These are phyloP conservation scores for Hypsizygus marmoreus DNA, from an alignment of 768 basidiomycete genomes.

Conservation along the genomic window DNA sequence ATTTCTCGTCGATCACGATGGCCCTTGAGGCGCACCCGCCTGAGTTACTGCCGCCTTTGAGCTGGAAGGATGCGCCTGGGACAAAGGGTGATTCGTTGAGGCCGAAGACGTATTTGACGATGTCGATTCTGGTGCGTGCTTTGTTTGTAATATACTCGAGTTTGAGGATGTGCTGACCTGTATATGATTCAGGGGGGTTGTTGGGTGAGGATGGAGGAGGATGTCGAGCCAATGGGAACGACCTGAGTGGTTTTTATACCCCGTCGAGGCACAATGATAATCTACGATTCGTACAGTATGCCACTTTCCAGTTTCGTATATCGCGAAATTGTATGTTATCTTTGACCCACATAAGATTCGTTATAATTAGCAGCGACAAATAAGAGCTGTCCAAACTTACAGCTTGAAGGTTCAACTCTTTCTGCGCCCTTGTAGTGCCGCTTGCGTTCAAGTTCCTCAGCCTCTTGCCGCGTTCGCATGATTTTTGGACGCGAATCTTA, in stretches of 20 bases:
- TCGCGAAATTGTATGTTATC: too few relatives aligned
- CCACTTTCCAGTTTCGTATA: too few relatives aligned
- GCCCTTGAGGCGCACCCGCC: conserved; percentile 43
- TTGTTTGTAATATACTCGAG: neutral
- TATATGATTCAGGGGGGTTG: conserved; percentile 26
- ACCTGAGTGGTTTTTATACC: conserved; percentile 1
- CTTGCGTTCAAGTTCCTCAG: too few relatives aligned
- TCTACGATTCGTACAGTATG: too few relatives aligned
- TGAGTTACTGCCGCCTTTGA: conserved; percentile 39
- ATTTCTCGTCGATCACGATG: conserved; percentile 38
- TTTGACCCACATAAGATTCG: conserved; percentile 1
- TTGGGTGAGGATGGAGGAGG: conserved; percentile 31
- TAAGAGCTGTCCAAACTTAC: too few relatives aligned
- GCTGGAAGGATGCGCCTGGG: conserved; percentile 38
- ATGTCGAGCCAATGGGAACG: conserved; percentile 2
- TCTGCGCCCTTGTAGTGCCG: too few relatives aligned
- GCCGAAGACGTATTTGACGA: conserved; percentile 15
- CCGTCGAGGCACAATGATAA: too few relatives aligned
- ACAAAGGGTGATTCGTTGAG: conserved; percentile 30
- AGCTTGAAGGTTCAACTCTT: too few relatives aligned
- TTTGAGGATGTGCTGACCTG: neutral
- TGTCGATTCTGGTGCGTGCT: conserved; percentile 13
- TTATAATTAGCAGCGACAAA: conserved; percentile 9
- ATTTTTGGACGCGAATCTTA: too few relatives aligned
- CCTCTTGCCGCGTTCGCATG: too few relatives aligned